Base-by-base conservation (phyloP, 768 basidiomycete genomes). In the Rhizopogon roseolus region DNA sequence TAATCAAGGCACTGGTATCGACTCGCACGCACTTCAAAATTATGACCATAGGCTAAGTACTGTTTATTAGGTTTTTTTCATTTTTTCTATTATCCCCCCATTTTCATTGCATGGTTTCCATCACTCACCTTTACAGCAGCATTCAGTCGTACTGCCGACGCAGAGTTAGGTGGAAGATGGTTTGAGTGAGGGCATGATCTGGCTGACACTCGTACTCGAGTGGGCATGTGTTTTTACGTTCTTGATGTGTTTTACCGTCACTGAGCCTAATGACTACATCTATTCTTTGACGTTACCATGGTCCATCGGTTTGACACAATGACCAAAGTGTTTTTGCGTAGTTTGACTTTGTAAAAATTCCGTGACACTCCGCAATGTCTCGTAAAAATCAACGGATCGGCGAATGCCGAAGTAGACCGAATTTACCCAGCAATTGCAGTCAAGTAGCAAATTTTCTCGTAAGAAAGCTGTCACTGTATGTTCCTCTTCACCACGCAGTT, bases 71-170 rank as follows among this genome's bases (percentile, higher is more conserved):
- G 34, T 48, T 48, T 32, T 14, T 48, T 5, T 14, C 9, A 3
- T 19, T 36, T 36, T 48, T 56, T 62, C 48, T 41, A 39, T 56
- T 19, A 39, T 3, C 57, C 25, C 3, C 39, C 11, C 28, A 46
- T 41, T 48, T 38, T 28, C 57, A 49, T 46, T 38, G 38, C 53
- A 51, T 43, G 53, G 60, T 59, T 50, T 56, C 46, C 38, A 50
- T 60, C 53, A 59, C 69, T 71, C 48, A 71, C 66, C 57, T 60
- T 69, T 69, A 57, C 39, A 69, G 68, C 60, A 43, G 34, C 40
- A 64, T 58, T 42, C 38, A 32, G 37, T 37, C 53, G 29, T 17
- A 25, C 28, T 28, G 16, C 32, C 25, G 29, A 34, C 6, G n/a
- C 22, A 36, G 29, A 27, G 29, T 17, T 34, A 48, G 45, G 32